Conservation (phyloP, 2,329 filamentous ascomycete species). For the Ophiostoma fasciatum region DNA sequence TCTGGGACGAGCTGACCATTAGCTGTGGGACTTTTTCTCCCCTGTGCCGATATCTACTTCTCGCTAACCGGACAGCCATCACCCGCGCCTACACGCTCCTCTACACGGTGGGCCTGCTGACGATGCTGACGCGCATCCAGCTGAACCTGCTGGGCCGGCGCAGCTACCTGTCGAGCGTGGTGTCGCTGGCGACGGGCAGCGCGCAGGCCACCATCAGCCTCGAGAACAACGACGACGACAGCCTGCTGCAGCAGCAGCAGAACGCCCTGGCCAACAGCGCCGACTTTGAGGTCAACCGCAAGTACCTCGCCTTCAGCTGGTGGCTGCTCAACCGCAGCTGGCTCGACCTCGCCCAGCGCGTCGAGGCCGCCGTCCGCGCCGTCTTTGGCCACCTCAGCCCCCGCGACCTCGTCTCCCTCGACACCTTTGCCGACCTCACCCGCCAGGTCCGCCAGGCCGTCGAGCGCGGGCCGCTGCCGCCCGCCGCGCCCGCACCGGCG, state of each 20-base stretch:
- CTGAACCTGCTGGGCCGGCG: constrained; percentile 90
- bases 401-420: constrained; percentile 72
- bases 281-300: constrained; percentile 90
- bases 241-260: constrained; percentile 25
- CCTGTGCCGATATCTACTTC: too few relatives aligned
- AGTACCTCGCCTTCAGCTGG: constrained; percentile 95
- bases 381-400: constrained; percentile 84
- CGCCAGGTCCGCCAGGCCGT: constrained; percentile 72
- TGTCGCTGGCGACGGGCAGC: constrained; percentile 69
- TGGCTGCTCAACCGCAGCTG: constrained; percentile 90
- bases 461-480: constrained; percentile 33
- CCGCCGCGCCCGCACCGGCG: constrained; percentile 22
- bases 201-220: constrained; percentile 67
- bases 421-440: constrained; percentile 64
- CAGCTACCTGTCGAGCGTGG: constrained; percentile 91
- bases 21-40: constrained; percentile 50
- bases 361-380: constrained; percentile 73
- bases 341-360: constrained; percentile 64
- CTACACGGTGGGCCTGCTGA: constrained; percentile 80
- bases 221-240: constrained; percentile 87
- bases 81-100: constrained; percentile 82
- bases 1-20: constrained; percentile 97
- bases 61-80: constrained; percentile 43
- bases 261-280: constrained; percentile 58
- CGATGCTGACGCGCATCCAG: constrained; percentile 85